A percentile compares a stretch with the other conserved stretches of the same genome.
Evolutionary conservation across 2,329 filamentous ascomycete genomes (phyloP).

Genomic region (Pestalotiopsis sp.): DNA sequence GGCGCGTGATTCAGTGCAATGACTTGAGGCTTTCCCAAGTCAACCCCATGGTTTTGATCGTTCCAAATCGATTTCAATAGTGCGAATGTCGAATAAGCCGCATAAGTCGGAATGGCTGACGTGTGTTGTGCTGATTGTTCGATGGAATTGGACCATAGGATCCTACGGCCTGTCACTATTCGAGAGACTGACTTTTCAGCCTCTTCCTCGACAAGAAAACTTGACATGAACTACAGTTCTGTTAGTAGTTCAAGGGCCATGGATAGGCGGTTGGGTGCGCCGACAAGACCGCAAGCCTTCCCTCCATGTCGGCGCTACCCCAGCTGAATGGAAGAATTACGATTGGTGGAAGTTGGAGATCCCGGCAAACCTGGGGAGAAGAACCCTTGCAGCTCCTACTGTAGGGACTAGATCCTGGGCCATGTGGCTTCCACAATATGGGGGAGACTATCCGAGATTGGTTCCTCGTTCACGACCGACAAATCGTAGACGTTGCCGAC

Average conservation of each 20-base stretch:
- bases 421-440: neutral
- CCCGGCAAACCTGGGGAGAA: slow-evolving; percentile 6
- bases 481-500: neutral
- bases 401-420: neutral
- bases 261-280: neutral
- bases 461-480: neutral
- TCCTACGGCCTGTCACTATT: neutral
- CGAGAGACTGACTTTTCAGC: neutral
- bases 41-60: neutral
- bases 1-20: too few species aligned
- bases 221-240: neutral
- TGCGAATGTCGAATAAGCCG: neutral
- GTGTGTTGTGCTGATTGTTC: neutral
- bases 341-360: slow-evolving; percentile 18
- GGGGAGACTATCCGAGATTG: slow-evolving; percentile 10
- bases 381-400: neutral
- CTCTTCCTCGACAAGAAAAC: neutral
- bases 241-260: neutral
- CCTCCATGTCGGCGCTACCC: neutral
- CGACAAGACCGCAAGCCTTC: neutral
- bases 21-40: neutral
- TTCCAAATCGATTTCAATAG: neutral
- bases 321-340: slow-evolving; percentile 8
- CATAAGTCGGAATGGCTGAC: neutral
- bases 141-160: neutral